Conservation (phyloP, 495 filamentous ascomycete genomes). For the Xylaria nigripes region DNA sequence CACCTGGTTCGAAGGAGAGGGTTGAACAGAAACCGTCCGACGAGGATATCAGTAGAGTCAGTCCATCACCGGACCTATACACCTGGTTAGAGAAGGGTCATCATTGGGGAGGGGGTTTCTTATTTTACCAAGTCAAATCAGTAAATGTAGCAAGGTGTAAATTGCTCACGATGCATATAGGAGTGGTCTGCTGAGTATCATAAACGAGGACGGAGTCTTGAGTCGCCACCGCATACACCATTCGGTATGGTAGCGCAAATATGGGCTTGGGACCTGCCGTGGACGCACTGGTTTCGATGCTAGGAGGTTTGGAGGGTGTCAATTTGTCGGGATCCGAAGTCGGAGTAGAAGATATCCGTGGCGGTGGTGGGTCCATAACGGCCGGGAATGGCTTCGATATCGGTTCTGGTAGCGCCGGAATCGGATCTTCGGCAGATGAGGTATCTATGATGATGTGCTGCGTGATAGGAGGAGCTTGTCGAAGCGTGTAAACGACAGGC, state of each 20-base stretch:
- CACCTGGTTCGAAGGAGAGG: conserved; percentile 72
- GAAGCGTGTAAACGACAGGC: conserved; percentile 75
- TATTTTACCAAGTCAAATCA: conserved; percentile 80
- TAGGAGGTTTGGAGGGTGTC: conserved; percentile 37
- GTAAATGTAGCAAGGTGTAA: conserved; percentile 96
- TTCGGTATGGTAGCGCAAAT: conserved; percentile 82
- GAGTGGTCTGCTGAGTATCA: conserved; percentile 93
- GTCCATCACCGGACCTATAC: conserved; percentile 83
- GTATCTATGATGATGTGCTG: conserved; percentile 93
- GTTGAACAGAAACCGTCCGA: conserved; percentile 97
- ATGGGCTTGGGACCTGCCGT: conserved; percentile 54
- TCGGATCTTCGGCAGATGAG: conserved; percentile 74
- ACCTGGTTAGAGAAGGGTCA: conserved; percentile 4
- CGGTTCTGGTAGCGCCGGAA: conserved; percentile 76
- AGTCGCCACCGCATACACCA: conserved; percentile 95
- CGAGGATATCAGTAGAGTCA: conserved; percentile 88
- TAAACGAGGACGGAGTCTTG: conserved; percentile 95
- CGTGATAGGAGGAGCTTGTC: conserved; percentile 58
- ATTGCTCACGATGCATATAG: conserved; percentile 89
- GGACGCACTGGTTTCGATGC: conserved; percentile 44
- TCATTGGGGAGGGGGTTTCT: neutral
- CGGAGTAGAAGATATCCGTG: conserved; percentile 45
- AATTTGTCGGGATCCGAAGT: conserved; percentile 37
- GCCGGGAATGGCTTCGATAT: conserved; percentile 50
- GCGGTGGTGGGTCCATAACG: conserved; percentile 79